Base-by-base conservation (phyloP, 768 basidiomycete genomes). In the Lentinus tigrinus region DNA sequence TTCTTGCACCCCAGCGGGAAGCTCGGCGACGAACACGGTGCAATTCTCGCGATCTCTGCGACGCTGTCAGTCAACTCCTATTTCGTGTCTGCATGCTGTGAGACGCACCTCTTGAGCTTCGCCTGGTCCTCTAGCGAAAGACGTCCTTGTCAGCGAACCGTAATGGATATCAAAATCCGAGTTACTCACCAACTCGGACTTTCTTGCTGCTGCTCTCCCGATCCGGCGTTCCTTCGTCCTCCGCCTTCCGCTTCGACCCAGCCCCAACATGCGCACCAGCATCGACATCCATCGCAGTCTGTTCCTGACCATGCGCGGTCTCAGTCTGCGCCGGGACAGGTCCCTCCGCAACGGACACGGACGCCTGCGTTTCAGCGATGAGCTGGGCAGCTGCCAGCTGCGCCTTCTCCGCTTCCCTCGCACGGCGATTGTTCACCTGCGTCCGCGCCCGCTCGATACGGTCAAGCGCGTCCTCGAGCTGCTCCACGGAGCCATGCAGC, bases 41-140 rank as follows among this genome's bases (percentile, higher is more conserved):
- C 87, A 85, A 65, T 98, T 91, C 75, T 99, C 97, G 46, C 97
- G 93, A 74, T 99, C 97, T 63, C 96, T 95, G 46, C 13, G 17
- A 44, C 27, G 11, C 9, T 4, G 13, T 9, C 19, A 49, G 58
- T 31, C 47, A 56, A 26, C 19, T 39, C 23, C 42, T 40, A 36
- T 28, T 43, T 9, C n/a, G 21, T 6, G n/a, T 17, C 17, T 9
- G 17, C 3, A 10, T 39, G 13, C 2, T n/a, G 38, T 39, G 9
- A 39, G 27, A 60, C 68, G 38, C 43, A 88, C 89, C 89, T 78
- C 72, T 90, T 91, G 27, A 88, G 70, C 8, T 79, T 74, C 1
- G 69, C 71, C 53, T 79, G 79, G 56, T 74, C 65, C 65, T 84
- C 82, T 83, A 52, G 14, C 39, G 31, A 5, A 23, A 59, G 38